Evolutionary conservation across 768 basidiomycete species (phyloP), one percentile per base, ranked within the genome.

Genomic region (Tremella yokohamensis): DNA sequence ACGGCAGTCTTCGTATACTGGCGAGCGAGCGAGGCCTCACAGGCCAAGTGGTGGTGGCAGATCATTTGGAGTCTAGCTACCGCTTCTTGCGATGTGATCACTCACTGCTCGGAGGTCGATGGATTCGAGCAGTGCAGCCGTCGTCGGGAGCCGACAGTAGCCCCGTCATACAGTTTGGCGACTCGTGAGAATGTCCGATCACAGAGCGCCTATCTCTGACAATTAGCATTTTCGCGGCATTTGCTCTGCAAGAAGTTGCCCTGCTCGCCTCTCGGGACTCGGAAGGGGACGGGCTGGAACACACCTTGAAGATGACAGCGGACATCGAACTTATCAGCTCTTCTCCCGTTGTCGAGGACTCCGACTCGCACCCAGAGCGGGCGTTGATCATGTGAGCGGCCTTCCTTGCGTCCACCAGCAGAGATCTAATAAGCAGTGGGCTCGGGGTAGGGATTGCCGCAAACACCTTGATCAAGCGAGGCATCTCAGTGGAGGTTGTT

Each of bases 371-470:
- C 22, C 22, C 58, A 34, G 49, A 63, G 38, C 40, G 54, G 18
- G 68, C 56, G 60, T 47, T 51, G 25, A 50, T 52, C 56, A 58
- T 66, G 60, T 64, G 24, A 42, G 58, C 48, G 38, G 42, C 16
- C 2, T 8, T 39, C 3, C 1, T 25, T 40, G 55, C 58, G 40
- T 49, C 19, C 40, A 2, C 48, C n/a, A 38, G 12, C n/a, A 4
- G 40, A 45, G 6, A 4, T 16, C 4, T 45, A 16, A n/a, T 8
- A 34, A 58, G 1, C 66, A 96, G 93, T 75, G 94, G 94, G 11
- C 83, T 97, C 29, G 94, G 94, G 18, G 81, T 84, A 18, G 93
- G 94, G 4, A 85, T 89, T 54, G 85, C 89, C 2, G 86, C 89
- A 0, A 83, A 84, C 42, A 82, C 89, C 0, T 84, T 98, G 63